Evolutionary conservation across 441 rosid genomes (phyloP).

Genomic region (Euphorbia corollata): DNA sequence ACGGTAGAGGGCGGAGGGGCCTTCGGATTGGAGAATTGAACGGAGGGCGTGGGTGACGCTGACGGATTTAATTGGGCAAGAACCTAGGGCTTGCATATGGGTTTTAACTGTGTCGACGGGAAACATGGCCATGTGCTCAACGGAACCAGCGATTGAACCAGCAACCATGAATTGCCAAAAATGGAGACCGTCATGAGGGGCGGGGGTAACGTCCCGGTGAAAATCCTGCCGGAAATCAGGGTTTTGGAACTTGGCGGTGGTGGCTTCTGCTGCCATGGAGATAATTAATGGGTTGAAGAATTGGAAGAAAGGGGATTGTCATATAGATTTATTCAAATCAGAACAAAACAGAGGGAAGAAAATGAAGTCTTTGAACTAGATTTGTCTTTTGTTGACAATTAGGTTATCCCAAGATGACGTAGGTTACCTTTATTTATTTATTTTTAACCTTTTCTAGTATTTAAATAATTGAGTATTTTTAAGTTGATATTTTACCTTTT

Average conservation of each 20-base stretch:
- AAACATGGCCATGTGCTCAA: conserved; percentile 91
- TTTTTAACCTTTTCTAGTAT: too few relatives aligned
- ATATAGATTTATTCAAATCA: not conserved
- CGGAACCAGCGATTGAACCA: conserved; percentile 82
- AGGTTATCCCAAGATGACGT: not conserved
- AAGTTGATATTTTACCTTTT: too few relatives aligned
- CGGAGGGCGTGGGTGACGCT: conserved; percentile 37
- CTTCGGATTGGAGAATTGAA: conserved; percentile 19
- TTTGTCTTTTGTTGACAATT: not conserved
- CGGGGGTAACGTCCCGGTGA: conserved; percentile 27
- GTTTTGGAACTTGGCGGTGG: conserved; percentile 50
- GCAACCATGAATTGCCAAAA: conserved; percentile 91
- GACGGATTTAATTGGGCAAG: conserved; percentile 24
- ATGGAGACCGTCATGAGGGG: conserved; percentile 53
- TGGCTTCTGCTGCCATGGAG: conserved; percentile 56
- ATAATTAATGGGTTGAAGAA: not conserved
- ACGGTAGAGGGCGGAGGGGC: conserved; percentile 34
- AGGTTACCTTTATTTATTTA: too few relatives aligned
- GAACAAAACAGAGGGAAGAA: not conserved
- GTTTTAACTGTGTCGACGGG: conserved; percentile 63
- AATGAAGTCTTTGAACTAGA: not conserved
- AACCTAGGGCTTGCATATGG: conserved; percentile 48
- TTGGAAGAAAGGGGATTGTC: not conserved
- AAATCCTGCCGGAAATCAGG: conserved; percentile 50
- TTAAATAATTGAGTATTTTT: too few relatives aligned